A percentile compares a stretch with the other conserved stretches of the same genome.
These are phyloP conservation scores for Dryas drummondii DNA, from an alignment of 306 rosid species.

Conservation along the genomic window DNA sequence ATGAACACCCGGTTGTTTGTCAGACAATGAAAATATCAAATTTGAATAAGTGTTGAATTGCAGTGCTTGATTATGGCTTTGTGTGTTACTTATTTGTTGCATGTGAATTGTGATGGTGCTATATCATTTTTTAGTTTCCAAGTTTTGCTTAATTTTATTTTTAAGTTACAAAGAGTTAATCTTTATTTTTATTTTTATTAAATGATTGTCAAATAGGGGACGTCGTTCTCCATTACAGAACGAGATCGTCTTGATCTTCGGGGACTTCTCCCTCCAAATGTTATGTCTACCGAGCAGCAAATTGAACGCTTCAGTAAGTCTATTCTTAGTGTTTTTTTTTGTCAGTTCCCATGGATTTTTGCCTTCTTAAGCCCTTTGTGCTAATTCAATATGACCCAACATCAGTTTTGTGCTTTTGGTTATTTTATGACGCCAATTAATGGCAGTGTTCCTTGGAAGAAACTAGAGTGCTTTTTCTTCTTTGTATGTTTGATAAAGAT, in stretches of 20 bases:
- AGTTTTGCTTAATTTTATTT: background rate
- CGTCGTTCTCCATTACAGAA: constrained; percentile 90
- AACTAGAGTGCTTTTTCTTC: background rate
- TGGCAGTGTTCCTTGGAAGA: background rate
- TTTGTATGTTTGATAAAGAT: background rate
- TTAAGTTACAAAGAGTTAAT: background rate
- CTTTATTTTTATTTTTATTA: background rate
- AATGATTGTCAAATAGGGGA: constrained; percentile 62
- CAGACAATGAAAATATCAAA: background rate
- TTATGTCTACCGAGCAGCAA: constrained; percentile 86
- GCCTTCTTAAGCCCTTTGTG: background rate
- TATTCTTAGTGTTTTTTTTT: background rate
- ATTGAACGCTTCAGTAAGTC: constrained; percentile 90
- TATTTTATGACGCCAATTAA: background rate
- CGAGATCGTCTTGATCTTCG: constrained; percentile 98
- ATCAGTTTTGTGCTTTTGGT: background rate
- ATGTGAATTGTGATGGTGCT: background rate
- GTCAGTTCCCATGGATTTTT: background rate
- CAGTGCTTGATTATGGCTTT: background rate
- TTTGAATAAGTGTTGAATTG: background rate
- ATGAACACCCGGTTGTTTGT: background rate
- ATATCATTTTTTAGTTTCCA: background rate
- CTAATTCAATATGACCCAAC: background rate
- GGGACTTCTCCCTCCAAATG: constrained; percentile 97
- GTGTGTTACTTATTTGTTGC: background rate